Percentiles rank a stretch among this genome's conserved stretches.
Evolutionary conservation across 2,329 filamentous ascomycete genomes (phyloP).

Genomic region (Simplicillium sp.): DNA sequence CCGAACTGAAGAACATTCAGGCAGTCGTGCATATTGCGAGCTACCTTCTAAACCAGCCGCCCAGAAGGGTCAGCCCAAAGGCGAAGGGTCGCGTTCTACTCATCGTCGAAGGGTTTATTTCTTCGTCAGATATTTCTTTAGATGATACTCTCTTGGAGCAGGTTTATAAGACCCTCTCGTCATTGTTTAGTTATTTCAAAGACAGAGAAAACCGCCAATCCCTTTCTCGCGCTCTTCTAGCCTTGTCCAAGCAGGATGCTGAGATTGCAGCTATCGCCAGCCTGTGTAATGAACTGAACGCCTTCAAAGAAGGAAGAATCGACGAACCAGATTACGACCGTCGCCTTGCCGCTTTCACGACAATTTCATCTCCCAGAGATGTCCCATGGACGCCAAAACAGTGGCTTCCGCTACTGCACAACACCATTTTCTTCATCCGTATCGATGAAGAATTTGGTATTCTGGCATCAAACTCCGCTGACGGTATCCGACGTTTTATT

Average conservation of each 20-base stretch:
- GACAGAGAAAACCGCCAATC: constrained; percentile 68
- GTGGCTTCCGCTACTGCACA: constrained; percentile 83
- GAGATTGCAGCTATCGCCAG: constrained; percentile 53
- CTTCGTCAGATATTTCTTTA: constrained; percentile 38
- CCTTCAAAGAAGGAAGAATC: constrained; percentile 60
- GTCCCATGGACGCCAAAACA: constrained; percentile 55
- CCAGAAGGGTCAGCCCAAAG: constrained; percentile 69
- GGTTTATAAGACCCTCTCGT: constrained; percentile 66
- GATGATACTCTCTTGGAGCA: constrained; percentile 42
- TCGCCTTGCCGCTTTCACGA: constrained; percentile 66
- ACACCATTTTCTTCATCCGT: constrained; percentile 78
- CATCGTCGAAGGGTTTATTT: constrained; percentile 73
- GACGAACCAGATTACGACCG: constrained; percentile 85
- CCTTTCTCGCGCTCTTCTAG: constrained; percentile 62
- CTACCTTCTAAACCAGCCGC: constrained; percentile 77
- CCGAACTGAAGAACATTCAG: constrained; percentile 58
- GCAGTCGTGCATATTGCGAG: constrained; percentile 71
- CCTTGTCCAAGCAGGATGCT: constrained; percentile 57
- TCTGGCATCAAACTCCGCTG: constrained; percentile 68
- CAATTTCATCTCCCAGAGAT: constrained; percentile 56
- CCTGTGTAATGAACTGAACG: constrained; percentile 73
- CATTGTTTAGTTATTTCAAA: constrained; percentile 84
- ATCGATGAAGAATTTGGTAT: constrained; percentile 85
- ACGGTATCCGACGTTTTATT: constrained; percentile 70
- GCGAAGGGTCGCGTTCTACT: constrained; percentile 74